Base-by-base conservation (phyloP, 1,139 yeast species). In the Hemisphaericaspora xylanilytica region DNA sequence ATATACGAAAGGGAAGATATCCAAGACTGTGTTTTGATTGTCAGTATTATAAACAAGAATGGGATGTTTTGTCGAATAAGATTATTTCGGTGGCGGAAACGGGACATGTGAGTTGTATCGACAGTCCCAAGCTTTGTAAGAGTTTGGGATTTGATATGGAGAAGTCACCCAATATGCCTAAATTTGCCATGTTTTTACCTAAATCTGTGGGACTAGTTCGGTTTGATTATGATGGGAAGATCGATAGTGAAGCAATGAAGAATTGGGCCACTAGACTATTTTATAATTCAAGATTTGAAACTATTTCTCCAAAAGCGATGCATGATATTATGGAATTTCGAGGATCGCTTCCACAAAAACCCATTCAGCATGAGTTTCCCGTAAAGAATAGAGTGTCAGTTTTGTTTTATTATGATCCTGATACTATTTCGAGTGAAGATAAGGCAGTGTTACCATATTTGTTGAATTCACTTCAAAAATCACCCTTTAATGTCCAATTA, bases 91-190 rank as follows among this genome's bases (percentile, higher is more conserved):
- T 63, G 7, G 61, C 75, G n/a, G 61, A 61, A n/a, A 60, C 78
- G 0, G 83, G 75, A 7, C 87, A 79, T 56, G 63, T 83, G 45
- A 80, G 78, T 58, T 84, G 92, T 57, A 56, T 59, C 22, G 56
- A 72, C 14, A 69, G 79, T 48, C 60, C 67, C 3, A 62, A 61
- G 15, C 51, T 82, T 4, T 84, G 92, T 55, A 51, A 60, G 26
- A 62, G 70, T 37, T 54, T 84, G 30, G 81, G 80, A 0, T 67
- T 43, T 1, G 58, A 57, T 17, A 42, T 53, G 2, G 37, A 52
- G 11, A 43, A 47, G 0, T 35, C 43, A 16, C 38, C 33, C 5
- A 40, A 43, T 24, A 41, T 52, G 14, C 73, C 77, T 1, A 50
- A 48, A 36, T 63, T 59, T 41, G 56, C 57, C 9, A 61, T 65